Percentiles rank a stretch among this genome's conserved stretches.
These are phyloP conservation scores for Wickerhamomyces bisporus DNA, from an alignment of 805 yeast genomes.

Conservation along the genomic window DNA sequence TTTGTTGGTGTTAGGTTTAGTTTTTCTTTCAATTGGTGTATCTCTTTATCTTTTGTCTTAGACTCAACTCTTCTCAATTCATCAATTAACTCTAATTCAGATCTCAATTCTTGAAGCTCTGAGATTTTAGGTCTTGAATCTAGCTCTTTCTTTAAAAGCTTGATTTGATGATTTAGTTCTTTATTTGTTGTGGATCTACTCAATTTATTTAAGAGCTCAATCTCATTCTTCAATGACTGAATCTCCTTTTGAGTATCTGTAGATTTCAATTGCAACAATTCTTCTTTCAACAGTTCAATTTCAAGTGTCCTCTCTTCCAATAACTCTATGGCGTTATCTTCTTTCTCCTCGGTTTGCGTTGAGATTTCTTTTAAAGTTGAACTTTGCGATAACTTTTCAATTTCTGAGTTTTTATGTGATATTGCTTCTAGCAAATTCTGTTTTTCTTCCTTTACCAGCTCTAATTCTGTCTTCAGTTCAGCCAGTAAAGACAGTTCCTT, in stretches of 20 bases:
- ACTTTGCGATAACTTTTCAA: not conserved
- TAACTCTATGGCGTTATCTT: not conserved
- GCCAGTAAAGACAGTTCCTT: not conserved
- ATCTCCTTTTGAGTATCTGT: constrained; percentile 3
- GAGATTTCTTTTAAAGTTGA: not conserved
- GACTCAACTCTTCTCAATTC: constrained; percentile 26
- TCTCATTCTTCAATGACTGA: constrained; percentile 8
- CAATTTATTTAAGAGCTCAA: constrained; percentile 5
- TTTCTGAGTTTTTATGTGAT: not conserved
- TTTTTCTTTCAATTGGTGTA: constrained; percentile 15
- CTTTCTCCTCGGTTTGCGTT: not conserved
- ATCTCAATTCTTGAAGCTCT: constrained; percentile 40
- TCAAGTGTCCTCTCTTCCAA: constrained; percentile 21
- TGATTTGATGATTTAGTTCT: constrained; percentile 23
- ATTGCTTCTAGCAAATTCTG: not conserved
- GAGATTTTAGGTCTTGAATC: constrained; percentile 36
- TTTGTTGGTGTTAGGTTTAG: constrained; percentile 1
- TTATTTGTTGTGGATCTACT: constrained; percentile 15
- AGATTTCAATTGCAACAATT: constrained; percentile 13
- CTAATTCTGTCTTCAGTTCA: constrained; percentile 1
- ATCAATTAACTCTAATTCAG: constrained; percentile 37
- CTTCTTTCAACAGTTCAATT: constrained; percentile 21
- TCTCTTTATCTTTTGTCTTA: constrained; percentile 24
- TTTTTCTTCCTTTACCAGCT: not conserved
- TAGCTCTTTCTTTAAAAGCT: constrained; percentile 16